Conservation (phyloP, 345 rosid species). For the Citrus medica region DNA sequence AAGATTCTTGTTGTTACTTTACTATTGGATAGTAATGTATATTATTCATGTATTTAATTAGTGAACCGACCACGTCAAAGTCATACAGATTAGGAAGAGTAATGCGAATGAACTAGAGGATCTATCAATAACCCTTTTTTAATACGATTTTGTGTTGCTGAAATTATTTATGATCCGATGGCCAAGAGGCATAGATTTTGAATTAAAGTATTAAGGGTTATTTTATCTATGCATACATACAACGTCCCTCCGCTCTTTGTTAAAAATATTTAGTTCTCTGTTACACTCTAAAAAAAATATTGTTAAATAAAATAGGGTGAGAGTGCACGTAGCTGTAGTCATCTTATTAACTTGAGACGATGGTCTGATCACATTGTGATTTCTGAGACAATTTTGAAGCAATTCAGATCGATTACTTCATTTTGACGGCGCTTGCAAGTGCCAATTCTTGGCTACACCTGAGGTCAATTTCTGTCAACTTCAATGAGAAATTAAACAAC, state of each 20-base stretch:
- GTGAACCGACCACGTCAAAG: background rate
- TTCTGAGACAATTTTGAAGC: background rate
- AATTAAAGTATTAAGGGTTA: too few relatives aligned
- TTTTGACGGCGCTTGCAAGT: background rate
- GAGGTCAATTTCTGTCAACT: conserved; percentile 4
- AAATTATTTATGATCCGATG: background rate
- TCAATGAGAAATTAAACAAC: background rate
- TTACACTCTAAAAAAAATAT: too few relatives aligned
- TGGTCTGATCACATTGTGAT: too few relatives aligned
- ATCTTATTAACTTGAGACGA: too few relatives aligned
- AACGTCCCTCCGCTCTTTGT: too few relatives aligned
- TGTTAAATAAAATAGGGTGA: too few relatives aligned
- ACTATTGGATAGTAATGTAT: background rate
- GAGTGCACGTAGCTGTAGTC: background rate
- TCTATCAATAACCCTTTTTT: background rate
- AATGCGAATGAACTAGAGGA: background rate
- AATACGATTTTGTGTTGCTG: background rate
- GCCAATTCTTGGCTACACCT: background rate
- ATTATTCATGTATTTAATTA: background rate
- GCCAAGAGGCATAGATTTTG: background rate
- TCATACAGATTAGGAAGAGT: background rate
- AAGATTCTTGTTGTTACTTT: background rate
- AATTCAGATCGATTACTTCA: background rate
- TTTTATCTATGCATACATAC: too few relatives aligned
- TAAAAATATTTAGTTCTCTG: too few relatives aligned